A percentile compares a stretch with the other conserved stretches of the same genome.
These are phyloP conservation scores for Barbatosphaeria neglecta DNA, from an alignment of 495 filamentous ascomycete genomes.

Conservation along the genomic window DNA sequence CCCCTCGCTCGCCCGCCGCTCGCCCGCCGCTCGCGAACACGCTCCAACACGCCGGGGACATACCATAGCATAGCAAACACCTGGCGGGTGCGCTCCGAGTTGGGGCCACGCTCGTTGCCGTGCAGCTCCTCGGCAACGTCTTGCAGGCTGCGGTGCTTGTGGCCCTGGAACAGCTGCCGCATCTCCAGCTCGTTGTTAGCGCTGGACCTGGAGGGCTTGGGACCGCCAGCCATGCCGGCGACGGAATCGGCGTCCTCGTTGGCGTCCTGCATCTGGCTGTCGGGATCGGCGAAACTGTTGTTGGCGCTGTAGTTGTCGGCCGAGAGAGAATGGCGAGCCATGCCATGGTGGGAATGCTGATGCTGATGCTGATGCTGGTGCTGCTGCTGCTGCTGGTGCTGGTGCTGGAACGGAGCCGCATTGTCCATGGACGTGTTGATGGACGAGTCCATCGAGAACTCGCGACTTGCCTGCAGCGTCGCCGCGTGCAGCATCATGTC, in stretches of 20 bases:
- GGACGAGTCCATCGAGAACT: conserved; percentile 36
- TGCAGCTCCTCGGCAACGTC: conserved; percentile 73
- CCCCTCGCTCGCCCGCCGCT: no score
- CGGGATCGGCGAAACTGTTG: conserved; percentile 52
- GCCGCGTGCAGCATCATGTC: conserved; percentile 53
- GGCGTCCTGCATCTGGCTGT: conserved; percentile 58
- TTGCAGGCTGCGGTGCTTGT: conserved; percentile 60
- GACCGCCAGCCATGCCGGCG: conserved; percentile 32
- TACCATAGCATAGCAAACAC: conserved; percentile 98
- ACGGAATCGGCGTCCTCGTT: conserved; percentile 53
- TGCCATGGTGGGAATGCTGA: no score
- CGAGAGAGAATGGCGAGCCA: conserved; percentile 41
- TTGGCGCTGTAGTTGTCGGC: conserved; percentile 42
- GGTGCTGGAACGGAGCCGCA: conserved; percentile 39
- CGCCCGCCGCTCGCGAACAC: not conserved
- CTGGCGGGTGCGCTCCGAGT: conserved; percentile 89
- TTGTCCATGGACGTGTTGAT: conserved; percentile 39
- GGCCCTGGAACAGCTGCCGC: conserved; percentile 67
- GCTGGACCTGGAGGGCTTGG: conserved; percentile 55
- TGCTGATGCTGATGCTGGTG: conserved; percentile 37
- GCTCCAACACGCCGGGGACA: conserved; percentile 8
- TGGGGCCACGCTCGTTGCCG: conserved; percentile 51
- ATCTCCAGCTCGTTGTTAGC: conserved; percentile 87
- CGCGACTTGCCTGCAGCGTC: conserved; percentile 42
- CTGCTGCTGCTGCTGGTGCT: conserved; percentile 38